phyloP scores from a whole-genome alignment of 345 rosid species.

The Populus tremula region DNA sequence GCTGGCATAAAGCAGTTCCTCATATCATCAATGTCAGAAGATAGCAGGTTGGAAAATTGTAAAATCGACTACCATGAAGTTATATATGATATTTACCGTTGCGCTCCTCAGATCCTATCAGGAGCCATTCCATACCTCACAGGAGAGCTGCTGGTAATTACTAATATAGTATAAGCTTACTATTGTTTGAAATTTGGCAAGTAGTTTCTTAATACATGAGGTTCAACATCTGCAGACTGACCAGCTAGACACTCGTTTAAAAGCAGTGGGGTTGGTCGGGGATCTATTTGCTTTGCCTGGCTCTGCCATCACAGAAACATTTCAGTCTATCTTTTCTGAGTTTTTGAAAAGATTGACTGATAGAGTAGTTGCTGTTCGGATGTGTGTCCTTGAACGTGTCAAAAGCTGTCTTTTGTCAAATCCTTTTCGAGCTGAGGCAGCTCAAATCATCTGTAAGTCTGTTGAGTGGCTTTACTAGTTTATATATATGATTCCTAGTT shows the following conservation, averaged over 20 bases:
- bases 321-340: slow-evolving; percentile 81
- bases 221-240: slow-evolving; percentile 63
- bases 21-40: slow-evolving; percentile 84
- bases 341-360: slow-evolving; percentile 91
- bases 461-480: slow-evolving; percentile 17
- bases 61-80: slow-evolving; percentile 86
- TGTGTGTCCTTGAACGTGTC: slow-evolving; percentile 84
- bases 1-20: slow-evolving; percentile 81
- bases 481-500: slow-evolving; percentile 16
- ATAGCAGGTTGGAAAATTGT: slow-evolving; percentile 46
- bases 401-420: slow-evolving; percentile 74
- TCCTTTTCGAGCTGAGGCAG: slow-evolving; percentile 70
- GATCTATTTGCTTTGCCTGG: slow-evolving; percentile 84
- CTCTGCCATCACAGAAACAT: slow-evolving; percentile 54
- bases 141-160: slow-evolving; percentile 90
- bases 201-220: slow-evolving; percentile 23
- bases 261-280: slow-evolving; percentile 83
- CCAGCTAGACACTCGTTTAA: slow-evolving; percentile 77
- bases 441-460: slow-evolving; percentile 72
- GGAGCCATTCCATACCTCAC: slow-evolving; percentile 86
- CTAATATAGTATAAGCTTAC: slow-evolving; percentile 7
- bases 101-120: slow-evolving; percentile 82
- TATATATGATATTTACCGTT: slow-evolving; percentile 70
- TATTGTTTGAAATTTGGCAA: background rate
- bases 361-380: slow-evolving; percentile 79